Percentiles rank a stretch among this genome's conserved stretches.
Evolutionary conservation across 164 flowering plant species (phyloP).

Genomic region (Warburgia ugandensis): DNA sequence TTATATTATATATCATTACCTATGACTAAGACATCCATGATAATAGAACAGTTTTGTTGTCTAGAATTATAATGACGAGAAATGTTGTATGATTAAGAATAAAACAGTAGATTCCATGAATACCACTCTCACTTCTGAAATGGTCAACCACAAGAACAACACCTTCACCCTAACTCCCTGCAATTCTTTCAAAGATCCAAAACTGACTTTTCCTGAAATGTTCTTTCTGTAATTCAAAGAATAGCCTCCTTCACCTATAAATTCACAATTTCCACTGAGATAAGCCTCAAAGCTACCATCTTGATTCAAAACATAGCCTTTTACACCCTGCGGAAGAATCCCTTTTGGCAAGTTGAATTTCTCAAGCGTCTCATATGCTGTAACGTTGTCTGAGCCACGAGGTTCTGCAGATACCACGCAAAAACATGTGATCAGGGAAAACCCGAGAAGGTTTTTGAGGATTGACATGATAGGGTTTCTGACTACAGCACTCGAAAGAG

Average conservation of each 20-base stretch:
- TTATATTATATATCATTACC: too few species aligned
- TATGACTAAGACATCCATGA: too few species aligned
- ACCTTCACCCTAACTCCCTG: constrained; percentile 27
- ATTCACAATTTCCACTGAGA: constrained; percentile 18
- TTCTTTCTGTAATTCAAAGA: constrained; percentile 17
- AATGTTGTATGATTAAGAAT: too few species aligned
- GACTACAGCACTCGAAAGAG: too few species aligned
- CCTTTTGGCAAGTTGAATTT: constrained; percentile 28
- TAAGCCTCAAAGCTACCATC: constrained; percentile 23
- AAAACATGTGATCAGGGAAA: constrained; percentile 9
- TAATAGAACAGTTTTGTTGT: too few species aligned
- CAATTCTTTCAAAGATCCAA: constrained; percentile 22
- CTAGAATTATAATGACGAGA: too few species aligned
- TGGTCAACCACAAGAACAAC: constrained; percentile 21
- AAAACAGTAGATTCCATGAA: too few species aligned
- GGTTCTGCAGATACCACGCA: constrained; percentile 8
- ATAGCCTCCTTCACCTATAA: constrained; percentile 20
- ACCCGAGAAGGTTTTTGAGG: constrained; percentile 15
- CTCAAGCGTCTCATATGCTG: constrained; percentile 26
- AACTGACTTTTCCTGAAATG: constrained; percentile 15
- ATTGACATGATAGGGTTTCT: constrained; percentile 15
- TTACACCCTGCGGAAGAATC: constrained; percentile 25
- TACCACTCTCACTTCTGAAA: constrained; percentile 18
- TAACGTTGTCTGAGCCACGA: not conserved
- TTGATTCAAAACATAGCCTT: constrained; percentile 16